phyloP scores from a whole-genome alignment of 768 basidiomycete genomes.

The Tubosaeta sp. region DNA sequence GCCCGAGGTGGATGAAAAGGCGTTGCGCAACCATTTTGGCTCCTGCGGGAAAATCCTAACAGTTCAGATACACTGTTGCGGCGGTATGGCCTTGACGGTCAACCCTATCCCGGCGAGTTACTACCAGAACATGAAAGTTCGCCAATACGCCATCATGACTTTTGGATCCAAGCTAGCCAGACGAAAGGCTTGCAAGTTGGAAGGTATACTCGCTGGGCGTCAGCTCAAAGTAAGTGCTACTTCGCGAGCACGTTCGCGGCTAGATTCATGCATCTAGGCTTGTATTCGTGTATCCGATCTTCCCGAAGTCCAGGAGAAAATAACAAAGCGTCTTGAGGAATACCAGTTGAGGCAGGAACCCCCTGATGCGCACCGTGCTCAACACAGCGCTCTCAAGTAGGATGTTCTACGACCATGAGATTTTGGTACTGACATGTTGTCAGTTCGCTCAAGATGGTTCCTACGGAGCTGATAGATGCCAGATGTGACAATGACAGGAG shows the following conservation, averaged over 20 bases:
- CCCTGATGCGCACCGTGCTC: constrained; percentile 19
- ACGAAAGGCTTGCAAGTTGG: constrained; percentile 38
- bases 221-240: constrained; percentile 38
- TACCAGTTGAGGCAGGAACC: constrained; percentile 19
- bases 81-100: constrained; percentile 27
- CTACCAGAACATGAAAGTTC: constrained; percentile 36
- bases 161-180: constrained; percentile 39
- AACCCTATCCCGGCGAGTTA: constrained; percentile 22
- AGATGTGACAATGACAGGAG: not conserved
- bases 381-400: constrained; percentile 22
- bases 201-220: constrained; percentile 37
- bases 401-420: not conserved
- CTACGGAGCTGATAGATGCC: constrained; percentile 24
- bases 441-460: constrained; percentile 25
- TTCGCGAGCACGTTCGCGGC: not conserved
- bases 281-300: constrained; percentile 28
- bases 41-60: constrained; percentile 22
- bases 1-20: constrained; percentile 25
- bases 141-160: constrained; percentile 49
- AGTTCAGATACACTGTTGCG: constrained; percentile 28
- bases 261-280: constrained; percentile 17
- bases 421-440: constrained; percentile 1
- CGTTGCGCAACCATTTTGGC: constrained; percentile 20
- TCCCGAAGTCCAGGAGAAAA: constrained; percentile 32
- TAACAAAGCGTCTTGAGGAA: constrained; percentile 20